Evolutionary conservation across 208 protist species (phyloP).

Genomic region (Wallacemonas sp.): DNA sequence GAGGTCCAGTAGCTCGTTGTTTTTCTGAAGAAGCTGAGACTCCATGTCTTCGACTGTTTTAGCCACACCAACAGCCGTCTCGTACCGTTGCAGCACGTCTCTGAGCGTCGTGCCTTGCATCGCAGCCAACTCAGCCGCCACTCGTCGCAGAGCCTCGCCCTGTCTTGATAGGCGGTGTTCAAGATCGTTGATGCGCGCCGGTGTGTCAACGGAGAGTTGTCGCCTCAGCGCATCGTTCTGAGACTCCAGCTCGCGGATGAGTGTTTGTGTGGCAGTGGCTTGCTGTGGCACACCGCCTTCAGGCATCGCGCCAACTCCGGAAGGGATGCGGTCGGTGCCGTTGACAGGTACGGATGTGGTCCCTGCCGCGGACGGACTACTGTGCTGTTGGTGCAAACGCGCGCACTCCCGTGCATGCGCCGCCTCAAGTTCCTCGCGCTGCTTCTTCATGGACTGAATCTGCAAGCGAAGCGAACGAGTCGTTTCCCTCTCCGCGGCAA

Average conservation of each 20-base stretch:
- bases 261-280: background rate
- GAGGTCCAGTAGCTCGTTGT: constrained; percentile 67
- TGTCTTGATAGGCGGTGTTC: constrained; percentile 28
- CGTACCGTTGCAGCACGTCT: constrained; percentile 27
- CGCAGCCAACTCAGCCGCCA: constrained; percentile 47
- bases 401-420: constrained; percentile 31
- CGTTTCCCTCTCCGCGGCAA: constrained; percentile 49
- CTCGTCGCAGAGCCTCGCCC: constrained; percentile 19
- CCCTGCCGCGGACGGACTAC: background rate
- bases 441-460: constrained; percentile 32
- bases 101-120: constrained; percentile 19
- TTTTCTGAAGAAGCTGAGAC: constrained; percentile 39
- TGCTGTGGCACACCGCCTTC: background rate
- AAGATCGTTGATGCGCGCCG: constrained; percentile 35
- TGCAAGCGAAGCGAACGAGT: constrained; percentile 39
- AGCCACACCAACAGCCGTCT: background rate
- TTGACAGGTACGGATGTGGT: background rate
- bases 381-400: background rate
- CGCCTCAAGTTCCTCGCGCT: constrained; percentile 29
- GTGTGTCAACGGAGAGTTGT: constrained; percentile 50
- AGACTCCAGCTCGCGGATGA: constrained; percentile 29
- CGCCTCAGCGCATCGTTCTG: constrained; percentile 61
- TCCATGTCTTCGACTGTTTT: constrained; percentile 25
- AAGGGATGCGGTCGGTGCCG: too few relatives aligned
- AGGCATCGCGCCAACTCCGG: too few relatives aligned